Conservation (phyloP, 352 stramenopile genomes). For the Pythium myriotylum region DNA sequence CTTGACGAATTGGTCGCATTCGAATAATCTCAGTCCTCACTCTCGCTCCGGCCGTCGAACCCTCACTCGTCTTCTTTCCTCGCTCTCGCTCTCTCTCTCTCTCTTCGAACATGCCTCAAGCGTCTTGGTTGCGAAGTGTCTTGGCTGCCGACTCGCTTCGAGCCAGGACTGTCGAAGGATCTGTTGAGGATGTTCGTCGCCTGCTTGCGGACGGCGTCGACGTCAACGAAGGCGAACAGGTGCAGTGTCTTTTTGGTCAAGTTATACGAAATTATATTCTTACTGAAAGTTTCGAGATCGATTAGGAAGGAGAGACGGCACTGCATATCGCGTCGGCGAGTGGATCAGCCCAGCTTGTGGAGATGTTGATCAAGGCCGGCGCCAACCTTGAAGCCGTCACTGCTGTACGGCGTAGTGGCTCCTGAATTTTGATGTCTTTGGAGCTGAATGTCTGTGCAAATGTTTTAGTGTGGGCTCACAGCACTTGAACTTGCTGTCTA, state of each 20-base stretch:
- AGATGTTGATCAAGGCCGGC: slow-evolving; percentile 1
- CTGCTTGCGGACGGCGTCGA: neutral
- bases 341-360: neutral
- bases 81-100: too few species aligned
- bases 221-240: slow-evolving; percentile 6
- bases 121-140: too few species aligned
- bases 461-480: neutral
- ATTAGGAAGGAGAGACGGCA: slow-evolving; percentile 1
- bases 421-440: too few species aligned
- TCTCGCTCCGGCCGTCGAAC: too few species aligned
- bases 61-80: too few species aligned
- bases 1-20: too few species aligned
- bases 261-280: too few species aligned
- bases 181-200: neutral
- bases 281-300: too few species aligned
- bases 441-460: too few species aligned
- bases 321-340: slow-evolving; percentile 2
- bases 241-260: neutral
- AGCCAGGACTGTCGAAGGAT: neutral
- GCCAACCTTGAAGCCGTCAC: neutral
- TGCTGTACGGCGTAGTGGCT: too few species aligned
- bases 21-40: too few species aligned
- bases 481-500: slow-evolving; percentile 2
- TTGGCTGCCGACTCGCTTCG: slow-evolving; percentile 2
- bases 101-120: too few species aligned